Evolutionary conservation across 306 rosid species (phyloP), one percentile per base, ranked within the genome.

Genomic region (Rosa chinensis): DNA sequence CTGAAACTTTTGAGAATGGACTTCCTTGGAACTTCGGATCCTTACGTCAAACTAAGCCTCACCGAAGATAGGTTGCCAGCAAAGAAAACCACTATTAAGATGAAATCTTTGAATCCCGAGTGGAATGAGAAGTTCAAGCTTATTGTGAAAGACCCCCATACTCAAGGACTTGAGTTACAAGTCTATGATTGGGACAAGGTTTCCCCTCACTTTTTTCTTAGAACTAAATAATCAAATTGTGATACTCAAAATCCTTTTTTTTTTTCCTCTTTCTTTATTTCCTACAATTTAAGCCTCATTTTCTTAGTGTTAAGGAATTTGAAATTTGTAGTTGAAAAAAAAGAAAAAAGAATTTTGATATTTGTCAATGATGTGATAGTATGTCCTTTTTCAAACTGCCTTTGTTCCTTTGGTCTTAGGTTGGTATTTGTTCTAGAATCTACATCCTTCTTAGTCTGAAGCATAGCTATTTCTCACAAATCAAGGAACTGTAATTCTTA

Each of bases 181-280:
- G 95, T 94, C 76, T 92, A 80, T 82, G 99, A 92, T 76, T 94
- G 99, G 98, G 99, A 94, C 89, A 92, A 92, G 98, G 99, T 94
- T 73, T 78, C 66, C 56, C 20, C 67, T 39, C 17, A 32, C 64
- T 5, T 35, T 42, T 25, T 8, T 4, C 13, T 14, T 75, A 43
- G 17, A 43, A 42, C 43, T 32, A 62, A 9, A 10, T 62, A 12
- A 44, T 61, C 6, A 62, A 28, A 1, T 75, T 61, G 25, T 75
- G 45, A 44, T 3, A 17, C 14, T 23, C 44, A 6, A 1, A 53
- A 37, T 50, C 64, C 35, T 5, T 10, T 4, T 13, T 21, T 23
- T 59, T 66, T 2, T 13, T 14, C 5, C 0, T 21, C 17, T 62
- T 61, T 21, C 6, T 59, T 53, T 37, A 23, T 72, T 23, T 39